phyloP scores from a whole-genome alignment of 805 yeast genomes.

The Schwanniomyces sp. region DNA sequence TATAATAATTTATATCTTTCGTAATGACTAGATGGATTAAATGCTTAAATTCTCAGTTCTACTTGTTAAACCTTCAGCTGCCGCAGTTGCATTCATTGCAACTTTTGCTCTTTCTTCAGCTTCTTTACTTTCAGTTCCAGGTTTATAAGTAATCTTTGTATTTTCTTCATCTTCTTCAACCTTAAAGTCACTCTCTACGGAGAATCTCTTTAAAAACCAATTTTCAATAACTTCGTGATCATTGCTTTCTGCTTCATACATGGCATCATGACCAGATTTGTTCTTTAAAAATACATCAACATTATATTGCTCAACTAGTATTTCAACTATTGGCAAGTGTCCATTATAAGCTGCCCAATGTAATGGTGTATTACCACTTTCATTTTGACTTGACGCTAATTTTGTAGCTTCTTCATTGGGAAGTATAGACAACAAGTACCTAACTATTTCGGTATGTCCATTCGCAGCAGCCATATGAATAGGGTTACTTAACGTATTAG shows the following conservation, averaged over 20 bases:
- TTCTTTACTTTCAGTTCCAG: constrained; percentile 44
- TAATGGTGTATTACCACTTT: constrained; percentile 87
- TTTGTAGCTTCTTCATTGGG: constrained; percentile 41
- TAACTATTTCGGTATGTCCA: constrained; percentile 74
- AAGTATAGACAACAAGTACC: constrained; percentile 54
- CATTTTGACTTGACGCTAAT: constrained; percentile 48
- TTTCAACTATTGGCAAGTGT: constrained; percentile 65
- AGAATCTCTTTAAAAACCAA: constrained; percentile 70
- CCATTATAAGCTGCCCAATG: constrained; percentile 97
- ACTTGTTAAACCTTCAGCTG: constrained; percentile 35
- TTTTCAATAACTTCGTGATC: constrained; percentile 75
- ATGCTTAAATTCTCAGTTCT: constrained; percentile 28
- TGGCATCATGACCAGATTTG: constrained; percentile 73
- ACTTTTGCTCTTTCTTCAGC: constrained; percentile 35
- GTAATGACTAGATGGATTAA: constrained; percentile 4
- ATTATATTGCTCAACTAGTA: constrained; percentile 67
- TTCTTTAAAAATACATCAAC: constrained; percentile 86
- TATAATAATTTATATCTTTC: neutral
- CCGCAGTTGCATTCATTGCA: constrained; percentile 49
- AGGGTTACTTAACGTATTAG: constrained; percentile 66
- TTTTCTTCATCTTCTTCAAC: constrained; percentile 42
- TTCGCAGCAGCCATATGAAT: constrained; percentile 96
- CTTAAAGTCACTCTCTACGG: constrained; percentile 56
- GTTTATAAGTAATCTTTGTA: constrained; percentile 43
- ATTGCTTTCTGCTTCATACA: constrained; percentile 85